Evolutionary conservation across 2,329 filamentous ascomycete species (phyloP), one percentile per base, ranked within the genome.

Genomic region (Colletotrichum sp.): DNA sequence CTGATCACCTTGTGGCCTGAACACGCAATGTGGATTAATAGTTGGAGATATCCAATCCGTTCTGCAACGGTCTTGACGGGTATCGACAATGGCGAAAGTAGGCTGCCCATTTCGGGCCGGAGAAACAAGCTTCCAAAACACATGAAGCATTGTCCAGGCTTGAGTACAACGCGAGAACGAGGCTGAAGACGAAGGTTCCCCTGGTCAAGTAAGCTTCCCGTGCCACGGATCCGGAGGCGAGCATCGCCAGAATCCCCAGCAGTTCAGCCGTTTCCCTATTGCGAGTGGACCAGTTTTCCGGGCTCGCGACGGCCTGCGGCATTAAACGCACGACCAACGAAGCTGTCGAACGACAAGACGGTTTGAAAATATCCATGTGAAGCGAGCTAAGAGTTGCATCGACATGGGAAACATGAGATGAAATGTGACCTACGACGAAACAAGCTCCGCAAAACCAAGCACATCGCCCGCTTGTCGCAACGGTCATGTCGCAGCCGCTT

Each of bases 301-400:
- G 55, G 69, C 30, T 32, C 69, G 39, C 63, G 69, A 73, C 69
- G 73, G 63, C 62, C 70, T 73, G 74, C 74, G 74, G 64, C 74
- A 76, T 76, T 76, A 60, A 76, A 76, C 59, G 74, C 64, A 76
- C 70, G 70, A 76, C 64, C 64, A 76, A 49, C 73, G 70, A 57
- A 73, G 70, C 73, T 72, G 73, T 73, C 74, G 64, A 76, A 76
- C 74, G 70, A 76, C 74, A 76, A 34, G 70, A 73, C 60, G 74
- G 74, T 73, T 76, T 76, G 64, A 65, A 63, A 62, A 65, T 26
- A 69, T 60, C 70, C 73, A 73, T 65, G 64, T 76, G 73, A 76
- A 73, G 73, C 70, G 59, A 24, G 64, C 63, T 64, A 69, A 64
- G 69, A 65, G 69, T 73, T 68, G 34, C 73, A 72, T 68, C 69